Conservation (phyloP, 306 rosid species). For the Cicer arietinum region DNA sequence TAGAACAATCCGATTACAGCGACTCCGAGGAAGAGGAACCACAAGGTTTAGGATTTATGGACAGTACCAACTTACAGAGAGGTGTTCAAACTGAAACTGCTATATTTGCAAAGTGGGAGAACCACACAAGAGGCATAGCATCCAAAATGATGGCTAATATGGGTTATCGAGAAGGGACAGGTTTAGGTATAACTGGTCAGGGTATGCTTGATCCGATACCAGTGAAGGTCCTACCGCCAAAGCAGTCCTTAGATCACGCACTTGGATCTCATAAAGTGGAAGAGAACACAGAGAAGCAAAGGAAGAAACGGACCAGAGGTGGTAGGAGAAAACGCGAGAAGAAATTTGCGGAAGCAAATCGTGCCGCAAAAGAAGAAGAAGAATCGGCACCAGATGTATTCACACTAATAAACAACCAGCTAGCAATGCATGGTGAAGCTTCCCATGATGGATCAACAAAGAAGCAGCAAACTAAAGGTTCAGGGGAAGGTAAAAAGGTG, state of each 20-base stretch:
- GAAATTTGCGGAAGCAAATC: conserved; percentile 69
- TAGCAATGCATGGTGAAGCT: conserved; percentile 69
- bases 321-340: conserved; percentile 92
- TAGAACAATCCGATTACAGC: conserved; percentile 64
- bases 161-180: conserved; percentile 93
- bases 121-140: conserved; percentile 92
- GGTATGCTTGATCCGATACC: conserved; percentile 79
- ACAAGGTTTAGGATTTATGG: conserved; percentile 84
- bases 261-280: conserved; percentile 58
- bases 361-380: conserved; percentile 69
- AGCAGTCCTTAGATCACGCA: conserved; percentile 91
- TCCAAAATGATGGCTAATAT: conserved; percentile 98
- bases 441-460: conserved; percentile 55
- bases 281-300: conserved; percentile 48
- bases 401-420: conserved; percentile 76
- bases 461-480: conserved; percentile 65
- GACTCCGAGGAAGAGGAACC: conserved; percentile 67
- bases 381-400: conserved; percentile 72
- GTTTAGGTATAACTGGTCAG: conserved; percentile 89
- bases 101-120: conserved; percentile 96
- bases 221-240: conserved; percentile 82
- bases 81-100: conserved; percentile 86
- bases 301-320: conserved; percentile 86
- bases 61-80: conserved; percentile 66
- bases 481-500: conserved; percentile 68